phyloP scores from a whole-genome alignment of 1,139 yeast species.

The Suhomyces wounanorum region DNA sequence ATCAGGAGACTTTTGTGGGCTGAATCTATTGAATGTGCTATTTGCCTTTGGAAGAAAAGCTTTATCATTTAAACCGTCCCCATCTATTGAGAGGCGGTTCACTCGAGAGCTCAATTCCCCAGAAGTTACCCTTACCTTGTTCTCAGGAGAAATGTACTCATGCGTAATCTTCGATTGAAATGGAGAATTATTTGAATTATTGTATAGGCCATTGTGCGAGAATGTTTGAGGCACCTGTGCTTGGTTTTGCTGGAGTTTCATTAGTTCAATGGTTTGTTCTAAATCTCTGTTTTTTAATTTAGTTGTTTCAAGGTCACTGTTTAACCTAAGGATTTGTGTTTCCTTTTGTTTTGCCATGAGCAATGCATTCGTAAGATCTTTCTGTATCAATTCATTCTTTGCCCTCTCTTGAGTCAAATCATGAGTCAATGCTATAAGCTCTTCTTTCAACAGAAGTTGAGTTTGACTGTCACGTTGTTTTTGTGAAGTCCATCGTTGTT shows the following conservation, averaged over 20 bases:
- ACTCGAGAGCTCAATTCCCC: constrained; percentile 49
- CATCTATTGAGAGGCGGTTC: constrained; percentile 47
- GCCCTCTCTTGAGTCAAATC: constrained; percentile 38
- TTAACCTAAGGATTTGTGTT: constrained; percentile 59
- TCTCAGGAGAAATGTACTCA: constrained; percentile 17
- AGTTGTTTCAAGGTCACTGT: constrained; percentile 60
- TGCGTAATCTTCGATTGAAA: constrained; percentile 5
- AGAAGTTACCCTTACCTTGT: constrained; percentile 27
- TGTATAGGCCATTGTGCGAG: constrained; percentile 7
- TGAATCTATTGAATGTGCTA: constrained; percentile 18
- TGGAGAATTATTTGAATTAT: constrained; percentile 13
- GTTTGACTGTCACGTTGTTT: constrained; percentile 41
- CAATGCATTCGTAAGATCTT: constrained; percentile 53
- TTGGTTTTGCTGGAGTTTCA: constrained; percentile 36
- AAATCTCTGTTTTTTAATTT: constrained; percentile 50
- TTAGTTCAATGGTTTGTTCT: constrained; percentile 53
- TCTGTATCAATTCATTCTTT: constrained; percentile 40
- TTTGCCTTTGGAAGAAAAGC: constrained; percentile 15
- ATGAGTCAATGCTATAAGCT: constrained; percentile 43
- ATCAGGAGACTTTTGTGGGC: constrained; percentile 23
- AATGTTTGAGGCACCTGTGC: constrained; percentile 12
- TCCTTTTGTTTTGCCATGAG: constrained; percentile 65
- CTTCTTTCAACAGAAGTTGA: constrained; percentile 46
- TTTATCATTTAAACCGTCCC: constrained; percentile 26
- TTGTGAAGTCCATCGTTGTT: constrained; percentile 50